Evolutionary conservation across 768 basidiomycete species (phyloP).

Genomic region (Leccinellum albellum): DNA sequence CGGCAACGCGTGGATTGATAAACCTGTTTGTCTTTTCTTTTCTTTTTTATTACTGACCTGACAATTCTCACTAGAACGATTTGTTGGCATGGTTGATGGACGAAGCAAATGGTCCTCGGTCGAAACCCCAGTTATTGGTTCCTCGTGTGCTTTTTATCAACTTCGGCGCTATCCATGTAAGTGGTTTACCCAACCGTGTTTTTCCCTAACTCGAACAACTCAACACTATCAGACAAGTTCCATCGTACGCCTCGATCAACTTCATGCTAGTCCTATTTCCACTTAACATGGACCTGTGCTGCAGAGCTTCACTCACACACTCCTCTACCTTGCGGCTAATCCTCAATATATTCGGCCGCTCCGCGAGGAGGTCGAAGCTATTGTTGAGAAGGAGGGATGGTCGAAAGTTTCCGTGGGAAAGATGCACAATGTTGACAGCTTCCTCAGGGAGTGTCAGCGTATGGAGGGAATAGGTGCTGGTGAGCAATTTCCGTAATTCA

Average conservation of each 20-base stretch:
- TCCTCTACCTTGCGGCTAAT: constrained; percentile 34
- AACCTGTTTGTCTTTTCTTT: background rate
- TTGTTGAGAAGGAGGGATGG: constrained; percentile 28
- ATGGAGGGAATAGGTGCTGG: constrained; percentile 18
- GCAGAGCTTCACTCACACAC: constrained; percentile 31
- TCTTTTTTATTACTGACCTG: background rate
- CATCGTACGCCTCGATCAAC: background rate
- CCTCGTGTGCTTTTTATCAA: background rate
- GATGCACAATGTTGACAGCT: constrained; percentile 38
- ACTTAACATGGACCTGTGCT: background rate
- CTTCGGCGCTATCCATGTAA: background rate
- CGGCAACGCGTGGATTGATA: background rate
- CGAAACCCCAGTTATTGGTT: background rate
- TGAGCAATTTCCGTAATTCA: background rate
- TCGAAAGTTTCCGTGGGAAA: constrained; percentile 23
- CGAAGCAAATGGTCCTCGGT: background rate
- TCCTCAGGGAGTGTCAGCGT: constrained; percentile 36
- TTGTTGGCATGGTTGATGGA: background rate
- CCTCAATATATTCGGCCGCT: constrained; percentile 33
- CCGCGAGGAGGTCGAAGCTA: constrained; percentile 35
- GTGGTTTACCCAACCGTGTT: background rate
- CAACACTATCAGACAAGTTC: background rate
- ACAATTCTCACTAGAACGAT: background rate
- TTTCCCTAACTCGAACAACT: background rate
- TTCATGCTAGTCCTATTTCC: background rate